phyloP scores from a whole-genome alignment of 2,329 filamentous ascomycete genomes.

The Parastagonospora nodorum region DNA sequence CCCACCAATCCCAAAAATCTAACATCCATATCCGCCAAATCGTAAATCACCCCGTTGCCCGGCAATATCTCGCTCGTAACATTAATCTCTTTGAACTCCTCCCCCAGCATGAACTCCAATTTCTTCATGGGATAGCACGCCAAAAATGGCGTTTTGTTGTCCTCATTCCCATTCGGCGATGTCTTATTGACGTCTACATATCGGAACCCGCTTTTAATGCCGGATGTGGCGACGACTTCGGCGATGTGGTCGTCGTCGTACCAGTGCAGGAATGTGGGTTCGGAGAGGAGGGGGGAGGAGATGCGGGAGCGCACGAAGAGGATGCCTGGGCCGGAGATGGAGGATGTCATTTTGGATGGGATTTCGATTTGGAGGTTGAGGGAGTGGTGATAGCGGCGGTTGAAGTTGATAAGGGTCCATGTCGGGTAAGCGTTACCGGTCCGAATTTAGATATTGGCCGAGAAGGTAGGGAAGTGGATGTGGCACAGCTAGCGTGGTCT shows the following conservation, averaged over 20 bases:
- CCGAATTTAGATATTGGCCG: too few relatives aligned
- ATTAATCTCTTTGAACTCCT: conserved; percentile 43
- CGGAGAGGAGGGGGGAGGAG: conserved; percentile 28
- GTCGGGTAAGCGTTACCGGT: too few relatives aligned
- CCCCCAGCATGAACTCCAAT: conserved; percentile 39
- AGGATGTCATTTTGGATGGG: background rate
- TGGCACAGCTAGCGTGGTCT: too few relatives aligned
- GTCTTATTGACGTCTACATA: conserved; percentile 35
- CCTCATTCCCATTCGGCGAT: conserved; percentile 8
- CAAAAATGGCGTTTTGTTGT: conserved; percentile 39
- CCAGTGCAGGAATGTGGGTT: conserved; percentile 43
- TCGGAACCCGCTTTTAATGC: conserved; percentile 42
- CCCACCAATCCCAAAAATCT: conserved; percentile 25
- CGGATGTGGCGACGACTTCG: conserved; percentile 42
- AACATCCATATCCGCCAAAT: conserved; percentile 39
- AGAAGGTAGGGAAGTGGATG: too few relatives aligned
- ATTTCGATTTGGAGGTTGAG: too few relatives aligned
- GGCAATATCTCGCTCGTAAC: conserved; percentile 41
- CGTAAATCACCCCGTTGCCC: conserved; percentile 29
- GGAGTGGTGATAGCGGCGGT: too few relatives aligned
- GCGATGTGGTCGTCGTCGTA: conserved; percentile 50
- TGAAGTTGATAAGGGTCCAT: too few relatives aligned
- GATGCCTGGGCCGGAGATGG: conserved; percentile 15
- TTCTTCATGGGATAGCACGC: conserved; percentile 47
- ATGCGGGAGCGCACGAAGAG: conserved; percentile 23